Conservation (phyloP, 495 filamentous ascomycete species). For the Hypoxylon cercidicola region DNA sequence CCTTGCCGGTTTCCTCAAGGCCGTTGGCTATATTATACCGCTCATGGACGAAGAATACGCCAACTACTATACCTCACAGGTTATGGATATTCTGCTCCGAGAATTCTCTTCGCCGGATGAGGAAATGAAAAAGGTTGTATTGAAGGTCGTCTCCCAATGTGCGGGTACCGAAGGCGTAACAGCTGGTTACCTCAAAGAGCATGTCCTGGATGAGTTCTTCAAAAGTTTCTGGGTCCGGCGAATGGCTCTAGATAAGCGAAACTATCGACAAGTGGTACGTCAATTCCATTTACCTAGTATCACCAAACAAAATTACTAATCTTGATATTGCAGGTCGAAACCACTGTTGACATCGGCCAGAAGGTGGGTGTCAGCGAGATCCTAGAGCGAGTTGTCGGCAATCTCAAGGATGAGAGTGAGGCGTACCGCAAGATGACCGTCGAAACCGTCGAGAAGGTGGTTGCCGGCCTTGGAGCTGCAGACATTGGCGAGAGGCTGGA, state of each 20-base stretch:
- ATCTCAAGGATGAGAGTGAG: conserved; percentile 98
- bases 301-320: conserved; percentile 12
- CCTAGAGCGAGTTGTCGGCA: conserved; percentile 88
- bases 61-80: conserved; percentile 98
- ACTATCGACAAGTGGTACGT: conserved; percentile 87
- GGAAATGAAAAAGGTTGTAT: conserved; percentile 99
- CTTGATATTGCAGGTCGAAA: conserved; percentile 69
- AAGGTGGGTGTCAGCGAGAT: conserved; percentile 98
- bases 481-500: conserved; percentile 94
- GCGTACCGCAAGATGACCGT: conserved; percentile 99
- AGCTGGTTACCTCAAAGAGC: conserved; percentile 91
- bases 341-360: conserved; percentile 95
- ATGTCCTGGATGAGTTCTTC: conserved; percentile 95
- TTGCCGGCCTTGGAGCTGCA: conserved; percentile 90
- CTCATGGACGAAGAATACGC: conserved; percentile 99
- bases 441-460: conserved; percentile 95
- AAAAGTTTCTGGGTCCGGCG: conserved; percentile 98
- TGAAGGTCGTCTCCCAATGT: conserved; percentile 98
- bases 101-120: conserved; percentile 98
- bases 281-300: neutral
- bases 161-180: conserved; percentile 95
- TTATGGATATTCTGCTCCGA: conserved; percentile 97
- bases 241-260: conserved; percentile 96
- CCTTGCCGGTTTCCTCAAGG: conserved; percentile 94
- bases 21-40: conserved; percentile 97